Conservation (phyloP, 352 stramenopile species). For the Pythium brassicae region DNA sequence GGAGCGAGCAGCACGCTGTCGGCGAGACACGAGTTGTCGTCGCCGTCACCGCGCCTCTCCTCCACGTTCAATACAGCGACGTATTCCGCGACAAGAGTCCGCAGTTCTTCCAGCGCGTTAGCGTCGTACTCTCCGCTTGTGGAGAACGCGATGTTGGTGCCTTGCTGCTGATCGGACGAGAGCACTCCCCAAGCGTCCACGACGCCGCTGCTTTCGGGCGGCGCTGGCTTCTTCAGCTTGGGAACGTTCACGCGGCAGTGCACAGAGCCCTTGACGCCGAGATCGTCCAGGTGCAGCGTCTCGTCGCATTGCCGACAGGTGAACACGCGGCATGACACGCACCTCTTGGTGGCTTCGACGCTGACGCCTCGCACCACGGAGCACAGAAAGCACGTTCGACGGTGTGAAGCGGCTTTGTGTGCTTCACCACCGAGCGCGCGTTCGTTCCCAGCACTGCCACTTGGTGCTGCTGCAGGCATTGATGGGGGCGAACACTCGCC, state of each 20-base stretch:
- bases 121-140: slow-evolving; percentile 5
- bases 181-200: background rate
- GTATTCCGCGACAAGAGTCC: slow-evolving; percentile 23
- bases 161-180: background rate
- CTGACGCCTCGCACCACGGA: slow-evolving; percentile 16
- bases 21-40: background rate
- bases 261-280: slow-evolving; percentile 42
- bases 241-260: slow-evolving; percentile 43
- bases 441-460: background rate
- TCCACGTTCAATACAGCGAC: slow-evolving; percentile 13
- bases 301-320: slow-evolving; percentile 43
- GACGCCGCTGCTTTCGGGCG: background rate
- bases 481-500: slow-evolving; percentile 2
- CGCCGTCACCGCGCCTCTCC: background rate
- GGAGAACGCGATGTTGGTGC: background rate
- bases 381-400: slow-evolving; percentile 27
- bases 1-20: background rate
- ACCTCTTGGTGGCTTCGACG: slow-evolving; percentile 24
- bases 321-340: slow-evolving; percentile 40
- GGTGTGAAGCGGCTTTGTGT: background rate
- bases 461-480: background rate
- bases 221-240: background rate
- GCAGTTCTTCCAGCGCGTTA: slow-evolving; percentile 19
- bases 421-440: no score
- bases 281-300: slow-evolving; percentile 51